Base-by-base conservation (phyloP, 2,329 filamentous ascomycete genomes). In the Magnaporthiopsis rhizophila region DNA sequence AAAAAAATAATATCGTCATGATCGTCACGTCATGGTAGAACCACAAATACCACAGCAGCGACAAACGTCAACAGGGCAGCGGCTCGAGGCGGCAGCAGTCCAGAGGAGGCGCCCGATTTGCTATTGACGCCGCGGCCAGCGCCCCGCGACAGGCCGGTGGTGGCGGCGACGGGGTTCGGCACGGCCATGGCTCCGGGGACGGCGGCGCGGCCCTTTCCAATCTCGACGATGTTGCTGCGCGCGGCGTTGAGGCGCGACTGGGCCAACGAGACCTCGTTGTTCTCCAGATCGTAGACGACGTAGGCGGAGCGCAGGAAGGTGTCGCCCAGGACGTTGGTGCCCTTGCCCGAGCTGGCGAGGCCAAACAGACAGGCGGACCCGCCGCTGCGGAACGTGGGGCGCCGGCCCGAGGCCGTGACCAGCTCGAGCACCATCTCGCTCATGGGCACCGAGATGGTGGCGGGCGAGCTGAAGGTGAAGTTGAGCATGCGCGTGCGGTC, bases 221-320 rank as follows among this genome's bases (percentile, higher is more conserved):
- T 88, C 75, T 88, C 85, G 50, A 80, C 68, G 21, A 89, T 74
- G 61, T 79, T 79, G 6, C 78, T 78, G 21, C 70, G 66, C 0
- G 81, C 81, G 4, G 81, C 77, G 71, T 89, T 85, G 74, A 86
- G 87, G 62, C 80, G 83, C 24, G 88, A 88, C 73, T 89, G 85
- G 1, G 88, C 89, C 38, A 92, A 75, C 1, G 86, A 88, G 68
- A 92, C 86, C 74, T 89, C 80, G 72, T 91, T 86, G 73, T 89
- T 90, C 34, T 80, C 84, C 28, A 91, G 78, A 72, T 92, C 89
- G 72, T 90, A 92, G 13, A 92, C 89, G 18, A 91, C 83, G 69
- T 92, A 92, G 0, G 89, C 89, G 50, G 86, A 89, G 61, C 89
- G 81, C 64, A 92, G 78, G 73, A 92, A 92, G 0, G 89, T 90